Base-by-base conservation (phyloP, 495 filamentous ascomycete genomes). In the Evansstolkia leycettana region DNA sequence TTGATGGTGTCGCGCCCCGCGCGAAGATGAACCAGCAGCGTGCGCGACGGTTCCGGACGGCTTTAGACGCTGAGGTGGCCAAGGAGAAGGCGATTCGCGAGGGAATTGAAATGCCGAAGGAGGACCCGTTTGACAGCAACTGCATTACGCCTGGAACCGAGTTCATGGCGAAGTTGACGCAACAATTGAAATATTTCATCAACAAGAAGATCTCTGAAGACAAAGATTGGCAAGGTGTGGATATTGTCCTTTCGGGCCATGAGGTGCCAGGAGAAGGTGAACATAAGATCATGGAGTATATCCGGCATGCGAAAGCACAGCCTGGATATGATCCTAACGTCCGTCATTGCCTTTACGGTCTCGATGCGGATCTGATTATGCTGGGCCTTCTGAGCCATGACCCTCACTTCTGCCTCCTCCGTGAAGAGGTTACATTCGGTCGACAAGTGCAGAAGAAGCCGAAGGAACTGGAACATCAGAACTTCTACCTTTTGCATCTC, bases 1-100 rank as follows among this genome's bases (percentile, higher is more conserved):
- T 99, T 36, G 92, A 99, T 52, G 90, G 90, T 39, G 92, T 99
- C 34, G 92, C 92, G 11, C 92, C 92, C 8, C 78, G 92, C 41
- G 92, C 92, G 28, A 99, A 99, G 69, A 99, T 99, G 92, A 99
- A 99, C 48, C 92, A 99, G 55, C 92, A 99, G 60, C 82, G 92
- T 46, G 81, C 92, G 24, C 75, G 92, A 49, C 82, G 92, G 47
- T 99, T 99, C 57, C 78, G 92, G 38, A 96, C 89, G 16, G 92
- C 92, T 18, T 54, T 94, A 27, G 92, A 99, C 49, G 82, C 78
- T 20, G 92, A 99, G 49, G 69, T 69, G 42, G 86, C 87, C 14
- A 78, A 81, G 53, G 81, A 95, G 30, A 94, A 89, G 64, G 92
- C 92, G 11, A 78, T 95, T 31, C 55, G 62, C 20, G 81, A 95